Percentiles rank a stretch among this genome's conserved stretches.
Evolutionary conservation across 2,329 filamentous ascomycete species (phyloP).

Genomic region (Cladosporium sp.): DNA sequence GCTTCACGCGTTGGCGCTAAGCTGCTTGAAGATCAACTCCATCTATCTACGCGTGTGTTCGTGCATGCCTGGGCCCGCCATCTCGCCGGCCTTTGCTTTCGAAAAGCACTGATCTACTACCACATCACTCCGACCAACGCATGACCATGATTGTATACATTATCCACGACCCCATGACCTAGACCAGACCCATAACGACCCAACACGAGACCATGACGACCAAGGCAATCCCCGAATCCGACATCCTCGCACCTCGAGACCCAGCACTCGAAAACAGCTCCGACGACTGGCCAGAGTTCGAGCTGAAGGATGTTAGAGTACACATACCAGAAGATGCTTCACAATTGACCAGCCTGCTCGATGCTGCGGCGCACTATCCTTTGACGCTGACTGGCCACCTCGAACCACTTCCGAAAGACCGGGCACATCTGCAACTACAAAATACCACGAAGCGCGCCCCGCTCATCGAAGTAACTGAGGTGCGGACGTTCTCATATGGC

Average conservation of each 20-base stretch:
- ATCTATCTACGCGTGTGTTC: neutral
- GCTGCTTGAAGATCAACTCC: neutral
- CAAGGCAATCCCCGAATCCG: conserved; percentile 32
- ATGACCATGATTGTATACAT: conserved; percentile 5
- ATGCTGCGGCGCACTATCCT: conserved; percentile 61
- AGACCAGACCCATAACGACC: neutral
- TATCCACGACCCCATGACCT: conserved; percentile 9
- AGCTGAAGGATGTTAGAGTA: conserved; percentile 62
- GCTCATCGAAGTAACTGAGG: conserved; percentile 52
- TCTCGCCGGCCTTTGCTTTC: neutral
- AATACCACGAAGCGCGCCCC: conserved; percentile 10
- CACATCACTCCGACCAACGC: neutral
- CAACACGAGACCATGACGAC: conserved; percentile 29
- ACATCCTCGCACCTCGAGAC: conserved; percentile 44
- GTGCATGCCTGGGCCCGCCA: conserved; percentile 1
- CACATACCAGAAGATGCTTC: conserved; percentile 22
- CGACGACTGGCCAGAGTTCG: conserved; percentile 61
- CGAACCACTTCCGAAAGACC: conserved; percentile 50
- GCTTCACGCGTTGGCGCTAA: conserved; percentile 6
- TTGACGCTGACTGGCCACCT: conserved; percentile 63
- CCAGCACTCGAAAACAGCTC: conserved; percentile 42
- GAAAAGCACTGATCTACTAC: neutral
- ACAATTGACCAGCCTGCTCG: conserved; percentile 58
- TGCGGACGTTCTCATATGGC: conserved; percentile 50
- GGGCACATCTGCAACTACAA: conserved; percentile 27